Conservation (phyloP, 23 red algal genomes). For the Gracilaria vermiculophylla region DNA sequence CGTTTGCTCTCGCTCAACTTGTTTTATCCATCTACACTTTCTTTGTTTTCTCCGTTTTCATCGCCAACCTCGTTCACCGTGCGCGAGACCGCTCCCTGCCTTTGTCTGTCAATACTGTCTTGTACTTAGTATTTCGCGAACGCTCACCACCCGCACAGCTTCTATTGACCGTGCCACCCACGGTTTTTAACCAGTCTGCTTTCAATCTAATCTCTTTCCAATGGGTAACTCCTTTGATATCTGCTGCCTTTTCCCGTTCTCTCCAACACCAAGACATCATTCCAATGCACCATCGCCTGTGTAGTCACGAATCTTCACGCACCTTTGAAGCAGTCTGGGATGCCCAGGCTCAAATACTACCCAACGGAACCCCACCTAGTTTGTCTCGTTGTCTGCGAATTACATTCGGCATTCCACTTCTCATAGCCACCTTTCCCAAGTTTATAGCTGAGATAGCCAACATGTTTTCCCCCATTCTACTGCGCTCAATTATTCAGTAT, state of each 20-base stretch:
- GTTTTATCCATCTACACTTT: background rate
- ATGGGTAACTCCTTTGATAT: conserved; percentile 29
- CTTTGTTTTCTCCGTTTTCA: background rate
- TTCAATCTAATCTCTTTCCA: conserved; percentile 33
- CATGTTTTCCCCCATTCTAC: conserved; percentile 53
- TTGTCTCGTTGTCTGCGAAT: conserved; percentile 1
- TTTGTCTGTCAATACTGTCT: background rate
- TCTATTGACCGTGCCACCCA: conserved; percentile 12
- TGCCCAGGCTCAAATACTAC: background rate
- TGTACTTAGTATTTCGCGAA: background rate
- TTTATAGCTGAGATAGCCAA: conserved; percentile 22
- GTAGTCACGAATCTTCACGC: background rate
- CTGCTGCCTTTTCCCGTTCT: conserved; percentile 4
- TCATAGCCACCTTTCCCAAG: conserved; percentile 40
- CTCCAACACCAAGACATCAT: background rate
- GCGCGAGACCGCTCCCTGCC: background rate
- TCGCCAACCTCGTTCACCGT: background rate
- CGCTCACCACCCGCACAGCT: background rate
- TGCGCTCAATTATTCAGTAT: conserved; percentile 55
- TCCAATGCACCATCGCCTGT: background rate
- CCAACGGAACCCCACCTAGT: background rate
- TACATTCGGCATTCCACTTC: conserved; percentile 20
- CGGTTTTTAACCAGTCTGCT: background rate
- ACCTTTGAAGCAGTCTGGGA: conserved; percentile 22
- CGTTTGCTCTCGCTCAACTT: background rate